Percentiles rank a stretch among this genome's conserved stretches.
These are phyloP conservation scores for Hypoxylon sp. DNA, from an alignment of 2,329 filamentous ascomycete genomes.

Conservation along the genomic window DNA sequence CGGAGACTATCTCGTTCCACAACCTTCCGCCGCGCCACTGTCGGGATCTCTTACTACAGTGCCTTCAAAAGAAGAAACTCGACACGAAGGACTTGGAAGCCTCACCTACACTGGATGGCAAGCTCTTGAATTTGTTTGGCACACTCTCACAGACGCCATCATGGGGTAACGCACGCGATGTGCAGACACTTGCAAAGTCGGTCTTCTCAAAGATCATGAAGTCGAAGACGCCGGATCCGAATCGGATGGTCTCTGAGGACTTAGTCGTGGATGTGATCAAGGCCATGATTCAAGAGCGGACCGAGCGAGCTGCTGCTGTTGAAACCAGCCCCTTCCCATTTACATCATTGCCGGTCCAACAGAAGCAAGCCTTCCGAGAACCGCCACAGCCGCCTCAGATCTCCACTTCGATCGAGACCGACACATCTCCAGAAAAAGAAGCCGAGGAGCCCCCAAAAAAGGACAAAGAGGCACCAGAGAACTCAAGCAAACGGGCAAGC, in stretches of 20 bases:
- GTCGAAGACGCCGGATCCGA: slow-evolving; percentile 32
- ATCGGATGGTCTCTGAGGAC: slow-evolving; percentile 24
- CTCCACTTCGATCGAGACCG: slow-evolving; percentile 20
- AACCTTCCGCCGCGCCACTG: slow-evolving; percentile 61
- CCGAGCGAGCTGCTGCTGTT: slow-evolving; percentile 12
- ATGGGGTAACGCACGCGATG: slow-evolving; percentile 77
- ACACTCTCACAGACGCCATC: slow-evolving; percentile 62
- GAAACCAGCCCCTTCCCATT: slow-evolving; percentile 1
- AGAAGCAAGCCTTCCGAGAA: slow-evolving; percentile 8
- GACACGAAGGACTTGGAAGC: slow-evolving; percentile 49
- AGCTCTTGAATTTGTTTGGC: slow-evolving; percentile 36
- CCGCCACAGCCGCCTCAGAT: slow-evolving; percentile 27
- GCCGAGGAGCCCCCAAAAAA: slow-evolving; percentile 12
- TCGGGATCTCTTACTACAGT: slow-evolving; percentile 59
- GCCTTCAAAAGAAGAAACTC: slow-evolving; percentile 47
- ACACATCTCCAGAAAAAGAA: slow-evolving; percentile 17
- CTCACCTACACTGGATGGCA: slow-evolving; percentile 37
- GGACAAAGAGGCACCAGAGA: slow-evolving; percentile 28
- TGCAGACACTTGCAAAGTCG: slow-evolving; percentile 66
- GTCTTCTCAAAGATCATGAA: slow-evolving; percentile 64
- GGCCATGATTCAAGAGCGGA: slow-evolving; percentile 37
- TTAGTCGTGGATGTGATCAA: slow-evolving; percentile 34
- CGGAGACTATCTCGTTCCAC: slow-evolving; percentile 71
- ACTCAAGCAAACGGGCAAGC: slow-evolving; percentile 5
- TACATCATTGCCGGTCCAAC: not conserved